Evolutionary conservation across 2,329 filamentous ascomycete genomes (phyloP).

Genomic region (Dactylellina haptotyla): DNA sequence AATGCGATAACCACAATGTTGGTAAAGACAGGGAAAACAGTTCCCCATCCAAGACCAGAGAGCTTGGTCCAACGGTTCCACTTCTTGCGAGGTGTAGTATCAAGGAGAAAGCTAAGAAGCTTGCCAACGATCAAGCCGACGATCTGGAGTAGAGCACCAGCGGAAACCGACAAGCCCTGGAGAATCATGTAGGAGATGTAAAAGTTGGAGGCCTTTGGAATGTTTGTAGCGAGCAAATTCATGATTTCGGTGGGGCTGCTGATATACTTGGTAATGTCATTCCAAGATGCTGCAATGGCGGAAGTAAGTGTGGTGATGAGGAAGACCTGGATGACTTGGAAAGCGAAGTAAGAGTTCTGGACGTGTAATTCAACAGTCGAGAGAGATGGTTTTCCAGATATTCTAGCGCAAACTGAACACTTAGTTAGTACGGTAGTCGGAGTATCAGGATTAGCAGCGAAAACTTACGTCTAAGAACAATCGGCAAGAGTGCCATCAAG

Average conservation of each 20-base stretch:
- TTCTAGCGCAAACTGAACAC: conserved; percentile 74
- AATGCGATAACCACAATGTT: conserved; percentile 85
- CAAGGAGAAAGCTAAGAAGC: conserved; percentile 77
- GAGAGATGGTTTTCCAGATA: conserved; percentile 80
- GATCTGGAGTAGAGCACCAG: conserved; percentile 78
- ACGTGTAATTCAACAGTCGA: conserved; percentile 86
- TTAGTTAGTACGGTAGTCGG: conserved; percentile 39
- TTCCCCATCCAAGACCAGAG: conserved; percentile 82
- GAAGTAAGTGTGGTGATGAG: conserved; percentile 84
- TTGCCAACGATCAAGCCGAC: conserved; percentile 77
- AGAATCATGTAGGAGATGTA: conserved; percentile 96
- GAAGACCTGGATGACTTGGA: conserved; percentile 92
- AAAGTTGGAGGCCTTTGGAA: conserved; percentile 89
- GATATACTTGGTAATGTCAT: conserved; percentile 69
- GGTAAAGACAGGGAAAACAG: conserved; percentile 80
- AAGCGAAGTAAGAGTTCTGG: conserved; percentile 89
- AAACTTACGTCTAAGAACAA: conserved; percentile 76
- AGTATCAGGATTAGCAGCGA: not conserved
- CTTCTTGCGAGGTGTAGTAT: conserved; percentile 81
- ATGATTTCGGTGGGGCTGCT: conserved; percentile 72
- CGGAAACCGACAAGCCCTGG: conserved; percentile 83
- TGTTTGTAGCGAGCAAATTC: conserved; percentile 73
- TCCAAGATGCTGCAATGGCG: conserved; percentile 75
- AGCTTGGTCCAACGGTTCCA: conserved; percentile 81
- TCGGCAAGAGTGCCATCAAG: conserved; percentile 85